phyloP scores from a whole-genome alignment of 139 green algal species.

The Mesotaenium endlicherianum region DNA sequence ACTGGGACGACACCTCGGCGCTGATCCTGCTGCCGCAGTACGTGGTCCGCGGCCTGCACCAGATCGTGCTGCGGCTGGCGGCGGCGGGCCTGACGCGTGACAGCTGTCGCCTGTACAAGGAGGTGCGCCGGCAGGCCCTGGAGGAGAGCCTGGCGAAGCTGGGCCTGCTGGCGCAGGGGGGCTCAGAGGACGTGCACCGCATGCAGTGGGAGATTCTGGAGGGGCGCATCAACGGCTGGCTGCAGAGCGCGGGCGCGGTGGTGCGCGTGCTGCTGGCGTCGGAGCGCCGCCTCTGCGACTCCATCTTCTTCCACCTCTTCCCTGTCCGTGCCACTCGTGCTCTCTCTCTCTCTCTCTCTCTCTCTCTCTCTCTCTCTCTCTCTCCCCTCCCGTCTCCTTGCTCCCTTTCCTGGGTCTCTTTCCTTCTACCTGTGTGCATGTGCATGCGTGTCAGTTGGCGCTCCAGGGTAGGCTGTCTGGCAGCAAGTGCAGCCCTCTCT shows the following conservation, averaged over 20 bases:
- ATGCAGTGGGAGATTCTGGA: conserved; percentile 21
- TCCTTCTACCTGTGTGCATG: too few species aligned
- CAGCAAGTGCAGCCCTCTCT: too few species aligned
- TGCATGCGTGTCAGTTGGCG: too few species aligned
- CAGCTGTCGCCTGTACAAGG: background rate
- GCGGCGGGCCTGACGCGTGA: background rate
- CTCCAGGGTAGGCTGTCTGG: too few species aligned
- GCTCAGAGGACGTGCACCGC: background rate
- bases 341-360: too few species aligned
- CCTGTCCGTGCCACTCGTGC: too few species aligned
- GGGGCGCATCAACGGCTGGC: conserved; percentile 3
- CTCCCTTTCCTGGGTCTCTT: too few species aligned
- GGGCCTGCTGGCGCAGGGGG: background rate
- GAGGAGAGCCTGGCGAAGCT: background rate
- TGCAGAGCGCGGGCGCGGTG: background rate
- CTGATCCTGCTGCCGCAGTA: background rate
- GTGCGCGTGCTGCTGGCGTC: conserved; percentile 24
- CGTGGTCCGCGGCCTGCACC: background rate
- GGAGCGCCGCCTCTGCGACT: conserved; percentile 23
- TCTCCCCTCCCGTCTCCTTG: too few species aligned
- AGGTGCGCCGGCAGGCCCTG: background rate
- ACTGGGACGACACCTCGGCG: too few species aligned
- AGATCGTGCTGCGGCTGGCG: background rate
- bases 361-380: too few species aligned
- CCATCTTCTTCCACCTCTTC: background rate